These are phyloP conservation scores for Colletotrichum cereale DNA, from an alignment of 2,329 filamentous ascomycete genomes.

Conservation along the genomic window DNA sequence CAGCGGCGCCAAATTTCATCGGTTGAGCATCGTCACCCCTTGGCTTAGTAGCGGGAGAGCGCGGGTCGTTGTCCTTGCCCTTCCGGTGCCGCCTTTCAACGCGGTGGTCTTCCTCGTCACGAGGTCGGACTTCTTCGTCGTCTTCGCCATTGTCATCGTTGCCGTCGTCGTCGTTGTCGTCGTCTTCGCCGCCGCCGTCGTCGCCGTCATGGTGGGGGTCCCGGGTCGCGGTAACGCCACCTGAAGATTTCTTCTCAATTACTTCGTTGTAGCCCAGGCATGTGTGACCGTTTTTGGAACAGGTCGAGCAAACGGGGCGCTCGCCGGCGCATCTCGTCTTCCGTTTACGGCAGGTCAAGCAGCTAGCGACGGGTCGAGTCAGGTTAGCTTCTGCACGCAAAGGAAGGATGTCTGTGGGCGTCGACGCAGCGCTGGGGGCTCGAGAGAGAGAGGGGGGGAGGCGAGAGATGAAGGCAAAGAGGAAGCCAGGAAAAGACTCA, in stretches of 20 bases:
- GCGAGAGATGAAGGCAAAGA: neutral
- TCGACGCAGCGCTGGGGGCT: neutral
- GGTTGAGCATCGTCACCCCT: neutral
- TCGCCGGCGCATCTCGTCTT: conserved; percentile 83
- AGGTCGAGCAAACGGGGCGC: conserved; percentile 79
- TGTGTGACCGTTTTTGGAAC: conserved; percentile 76
- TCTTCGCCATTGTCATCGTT: conserved; percentile 46
- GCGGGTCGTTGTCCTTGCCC: conserved; percentile 37
- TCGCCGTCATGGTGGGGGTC: conserved; percentile 44
- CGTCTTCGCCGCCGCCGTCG: conserved; percentile 46
- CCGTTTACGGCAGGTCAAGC: conserved; percentile 79
- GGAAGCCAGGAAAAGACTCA: conserved; percentile 57
- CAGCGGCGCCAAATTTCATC: conserved; percentile 20
- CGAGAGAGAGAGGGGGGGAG: neutral
- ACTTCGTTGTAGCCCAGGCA: conserved; percentile 76
- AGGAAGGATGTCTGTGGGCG: conserved; percentile 29
- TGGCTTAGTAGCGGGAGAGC: conserved; percentile 1
- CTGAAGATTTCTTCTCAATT: conserved; percentile 56
- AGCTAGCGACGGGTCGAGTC: conserved; percentile 56
- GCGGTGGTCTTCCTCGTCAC: conserved; percentile 54
- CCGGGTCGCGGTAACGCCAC: conserved; percentile 33
- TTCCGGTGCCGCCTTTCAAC: conserved; percentile 48
- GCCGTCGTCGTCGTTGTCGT: conserved; percentile 52
- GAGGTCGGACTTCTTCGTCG: conserved; percentile 51
- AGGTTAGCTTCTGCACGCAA: conserved; percentile 18